phyloP scores from a whole-genome alignment of 129 eudicot genomes.

The Flaveria brownii region DNA sequence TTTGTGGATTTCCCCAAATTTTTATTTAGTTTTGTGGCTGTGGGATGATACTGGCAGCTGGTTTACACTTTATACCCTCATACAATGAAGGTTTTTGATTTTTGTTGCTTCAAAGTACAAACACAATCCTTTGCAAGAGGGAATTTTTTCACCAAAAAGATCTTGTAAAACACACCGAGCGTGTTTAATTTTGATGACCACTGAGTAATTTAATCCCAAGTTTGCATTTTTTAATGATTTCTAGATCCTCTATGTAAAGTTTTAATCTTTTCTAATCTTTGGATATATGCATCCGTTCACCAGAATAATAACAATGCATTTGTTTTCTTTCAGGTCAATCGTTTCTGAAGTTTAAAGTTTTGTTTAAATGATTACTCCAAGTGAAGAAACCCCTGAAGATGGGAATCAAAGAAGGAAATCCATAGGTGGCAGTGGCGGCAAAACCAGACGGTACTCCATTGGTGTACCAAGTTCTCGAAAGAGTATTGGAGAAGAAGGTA shows the following conservation, averaged over 20 bases:
- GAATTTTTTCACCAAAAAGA: not conserved
- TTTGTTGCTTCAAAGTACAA: not conserved
- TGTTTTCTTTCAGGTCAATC: not conserved
- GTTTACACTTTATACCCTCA: not conserved
- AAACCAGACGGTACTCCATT: constrained; percentile 31
- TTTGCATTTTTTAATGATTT: not conserved
- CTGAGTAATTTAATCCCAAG: not conserved
- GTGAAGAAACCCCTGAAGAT: constrained; percentile 30
- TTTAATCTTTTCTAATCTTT: not conserved
- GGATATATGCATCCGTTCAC: not conserved
- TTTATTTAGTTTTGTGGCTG: not conserved
- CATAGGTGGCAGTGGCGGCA: constrained; percentile 27
- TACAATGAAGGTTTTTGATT: not conserved
- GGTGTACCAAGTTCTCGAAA: constrained; percentile 26
- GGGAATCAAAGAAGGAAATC: constrained; percentile 31
- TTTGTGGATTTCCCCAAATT: not conserved
- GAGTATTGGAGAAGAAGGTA: constrained; percentile 33
- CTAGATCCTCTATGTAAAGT: not conserved
- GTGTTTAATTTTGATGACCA: not conserved
- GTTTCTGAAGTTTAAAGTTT: constrained; percentile 19
- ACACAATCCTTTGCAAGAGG: no score
- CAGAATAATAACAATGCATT: not conserved
- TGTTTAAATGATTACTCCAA: constrained; percentile 35
- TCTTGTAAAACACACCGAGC: not conserved
- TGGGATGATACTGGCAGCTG: not conserved